Conservation (phyloP, 495 filamentous ascomycete species). For the Xanthoparmelia taractica region DNA sequence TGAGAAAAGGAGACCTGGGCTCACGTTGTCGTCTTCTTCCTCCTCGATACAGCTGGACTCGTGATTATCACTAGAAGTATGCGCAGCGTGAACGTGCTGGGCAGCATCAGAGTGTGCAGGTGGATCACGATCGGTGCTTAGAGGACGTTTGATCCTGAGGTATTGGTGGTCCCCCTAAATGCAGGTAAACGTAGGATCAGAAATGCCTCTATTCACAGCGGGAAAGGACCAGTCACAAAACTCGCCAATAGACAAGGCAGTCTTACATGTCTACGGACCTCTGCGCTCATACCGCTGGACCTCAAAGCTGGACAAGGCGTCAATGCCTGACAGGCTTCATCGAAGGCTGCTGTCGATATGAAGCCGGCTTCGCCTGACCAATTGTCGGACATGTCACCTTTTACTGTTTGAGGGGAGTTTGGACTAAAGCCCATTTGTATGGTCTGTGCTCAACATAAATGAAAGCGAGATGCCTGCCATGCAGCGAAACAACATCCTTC, state of each 20-base stretch:
- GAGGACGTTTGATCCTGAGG: slow-evolving; percentile 41
- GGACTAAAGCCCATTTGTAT: too few species aligned
- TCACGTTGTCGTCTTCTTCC: slow-evolving; percentile 33
- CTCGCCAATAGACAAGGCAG: neutral
- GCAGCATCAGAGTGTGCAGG: slow-evolving; percentile 22
- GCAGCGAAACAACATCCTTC: too few species aligned
- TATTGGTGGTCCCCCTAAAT: slow-evolving; percentile 36
- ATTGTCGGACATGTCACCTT: neutral
- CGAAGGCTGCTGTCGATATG: slow-evolving; percentile 4
- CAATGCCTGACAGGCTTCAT: slow-evolving; percentile 10
- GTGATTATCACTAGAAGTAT: neutral
- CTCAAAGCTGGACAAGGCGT: neutral
- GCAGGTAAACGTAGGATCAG: slow-evolving; percentile 30
- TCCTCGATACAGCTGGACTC: slow-evolving; percentile 23
- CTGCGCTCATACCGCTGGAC: neutral
- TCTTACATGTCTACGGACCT: slow-evolving; percentile 8
- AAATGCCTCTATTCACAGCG: slow-evolving; percentile 21
- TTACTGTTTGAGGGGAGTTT: neutral
- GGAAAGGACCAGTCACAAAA: neutral
- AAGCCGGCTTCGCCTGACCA: neutral
- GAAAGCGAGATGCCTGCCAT: too few species aligned
- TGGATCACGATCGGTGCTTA: slow-evolving; percentile 21
- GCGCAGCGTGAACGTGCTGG: slow-evolving; percentile 12
- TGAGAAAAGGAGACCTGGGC: neutral
- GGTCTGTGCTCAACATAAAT: too few species aligned